Evolutionary conservation across 1,139 yeast species (phyloP), one percentile per base, ranked within the genome.

Genomic region (Candida sanyaensis): DNA sequence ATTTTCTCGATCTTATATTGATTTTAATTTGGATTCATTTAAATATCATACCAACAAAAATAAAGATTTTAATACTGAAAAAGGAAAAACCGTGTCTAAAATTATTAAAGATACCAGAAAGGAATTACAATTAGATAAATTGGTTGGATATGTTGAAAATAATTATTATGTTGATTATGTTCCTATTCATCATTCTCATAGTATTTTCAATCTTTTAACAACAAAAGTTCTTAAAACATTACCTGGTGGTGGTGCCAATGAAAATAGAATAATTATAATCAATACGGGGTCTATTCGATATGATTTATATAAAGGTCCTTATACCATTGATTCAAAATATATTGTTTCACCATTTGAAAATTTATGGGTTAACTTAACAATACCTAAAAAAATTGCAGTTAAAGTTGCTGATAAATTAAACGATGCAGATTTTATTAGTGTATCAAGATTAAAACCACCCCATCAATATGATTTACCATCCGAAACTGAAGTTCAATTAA

Each of bases 271-370:
- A 26, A 77, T 90, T 30, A 68, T 88, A 42, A 81, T 90, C 50
- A 93, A 93, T 61, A 87, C 97, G 0, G 98, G 98, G 0, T 87
- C 96, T 0, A 78, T 93, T 5, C 78, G 99, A 44, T 93, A 89
- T 62, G 98, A 93, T 62, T 67, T 93, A 47, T 88, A 87, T 69
- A 82, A 86, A 63, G 99, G 98, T 0, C 83, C 86, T 1, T 93
- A 86, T 62, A 91, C 96, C 0, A 68, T 73, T 39, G 96, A 92
- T 64, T 77, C 95, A 0, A 87, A 88, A 51, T 93, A 75, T 61
- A 89, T 88, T 42, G 88, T 93, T 0, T 85, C 96, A 0, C 98
- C 99, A 0, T 93, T 91, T 66, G 75, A 80, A 48, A 91, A 91
- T 61, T 77, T 78, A 45, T 93, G 98, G 98, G 75, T 72, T 29